Evolutionary conservation across 1,284 basidiomycete species (phyloP).

Genomic region (Irpex lacteus): DNA sequence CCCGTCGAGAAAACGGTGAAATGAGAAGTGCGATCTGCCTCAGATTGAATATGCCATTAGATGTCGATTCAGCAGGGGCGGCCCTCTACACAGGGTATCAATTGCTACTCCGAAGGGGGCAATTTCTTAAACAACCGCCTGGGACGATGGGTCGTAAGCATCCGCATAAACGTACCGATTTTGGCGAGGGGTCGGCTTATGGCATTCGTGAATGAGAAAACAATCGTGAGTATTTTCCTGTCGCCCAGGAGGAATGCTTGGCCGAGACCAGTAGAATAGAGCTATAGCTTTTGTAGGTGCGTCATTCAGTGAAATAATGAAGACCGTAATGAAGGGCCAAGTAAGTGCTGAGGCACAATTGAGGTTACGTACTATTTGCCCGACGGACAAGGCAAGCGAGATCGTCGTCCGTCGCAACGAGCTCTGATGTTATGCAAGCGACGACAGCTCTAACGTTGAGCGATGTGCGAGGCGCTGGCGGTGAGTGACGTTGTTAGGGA

Average conservation of each 20-base stretch:
- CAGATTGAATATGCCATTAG: no score
- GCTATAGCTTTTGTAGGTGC: no score
- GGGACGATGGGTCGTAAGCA: neutral
- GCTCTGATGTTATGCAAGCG: neutral
- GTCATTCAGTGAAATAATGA: no score
- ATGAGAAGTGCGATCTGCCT: no score
- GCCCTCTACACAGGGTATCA: neutral
- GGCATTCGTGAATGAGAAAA: no score
- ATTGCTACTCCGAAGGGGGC: neutral
- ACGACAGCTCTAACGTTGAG: neutral
- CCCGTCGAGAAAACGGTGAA: neutral
- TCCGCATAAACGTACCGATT: neutral
- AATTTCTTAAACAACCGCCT: neutral
- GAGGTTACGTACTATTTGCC: neutral
- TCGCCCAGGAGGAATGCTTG: no score
- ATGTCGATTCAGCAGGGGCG: neutral
- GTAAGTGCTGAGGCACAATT: neutral
- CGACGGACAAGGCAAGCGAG: neutral
- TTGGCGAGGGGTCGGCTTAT: neutral
- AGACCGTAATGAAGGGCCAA: neutral
- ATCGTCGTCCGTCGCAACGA: neutral
- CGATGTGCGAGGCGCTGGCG: neutral
- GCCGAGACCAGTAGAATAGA: no score
- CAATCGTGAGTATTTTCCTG: no score
- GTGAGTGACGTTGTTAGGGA: neutral